Evolutionary conservation across 345 rosid species (phyloP).

Genomic region (Camelina laxa): DNA sequence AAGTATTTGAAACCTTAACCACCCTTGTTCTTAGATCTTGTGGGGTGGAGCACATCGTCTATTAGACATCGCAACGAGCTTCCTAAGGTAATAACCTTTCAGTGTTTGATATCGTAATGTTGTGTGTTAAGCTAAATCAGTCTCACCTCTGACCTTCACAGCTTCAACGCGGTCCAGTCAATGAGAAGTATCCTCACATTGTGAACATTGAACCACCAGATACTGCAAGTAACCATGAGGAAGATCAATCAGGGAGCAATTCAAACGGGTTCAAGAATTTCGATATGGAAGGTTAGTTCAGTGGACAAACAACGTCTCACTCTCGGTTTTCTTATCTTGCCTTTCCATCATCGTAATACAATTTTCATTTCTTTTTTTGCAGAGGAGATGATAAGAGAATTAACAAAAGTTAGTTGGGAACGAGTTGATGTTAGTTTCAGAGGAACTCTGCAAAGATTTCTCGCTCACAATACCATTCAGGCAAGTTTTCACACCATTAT

Average conservation of each 20-base stretch:
- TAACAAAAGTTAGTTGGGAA: constrained; percentile 78
- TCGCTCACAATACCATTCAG: constrained; percentile 86
- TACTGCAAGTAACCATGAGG: constrained; percentile 40
- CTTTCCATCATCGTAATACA: background rate
- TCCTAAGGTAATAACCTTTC: constrained; percentile 57
- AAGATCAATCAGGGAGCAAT: constrained; percentile 39
- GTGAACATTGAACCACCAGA: constrained; percentile 50
- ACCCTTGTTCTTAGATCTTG: constrained; percentile 56
- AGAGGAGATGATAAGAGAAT: constrained; percentile 78
- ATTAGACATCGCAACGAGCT: constrained; percentile 63
- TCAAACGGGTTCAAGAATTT: constrained; percentile 42
- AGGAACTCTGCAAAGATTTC: constrained; percentile 63
- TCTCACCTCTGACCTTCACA: constrained; percentile 41
- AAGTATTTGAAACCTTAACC: constrained; percentile 57
- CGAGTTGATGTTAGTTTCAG: constrained; percentile 79
- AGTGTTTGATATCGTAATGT: constrained; percentile 1
- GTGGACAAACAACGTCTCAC: constrained; percentile 2
- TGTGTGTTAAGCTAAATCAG: constrained; percentile 19
- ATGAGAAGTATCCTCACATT: constrained; percentile 66
- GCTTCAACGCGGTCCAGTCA: constrained; percentile 52
- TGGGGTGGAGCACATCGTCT: constrained; percentile 97
- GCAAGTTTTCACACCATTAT: constrained; percentile 43
- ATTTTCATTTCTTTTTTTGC: constrained; percentile 19
- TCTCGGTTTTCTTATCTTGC: background rate
- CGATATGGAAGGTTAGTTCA: constrained; percentile 69